Evolutionary conservation across 2,329 filamentous ascomycete species (phyloP).

Genomic region (Sporothrix schenckii): DNA sequence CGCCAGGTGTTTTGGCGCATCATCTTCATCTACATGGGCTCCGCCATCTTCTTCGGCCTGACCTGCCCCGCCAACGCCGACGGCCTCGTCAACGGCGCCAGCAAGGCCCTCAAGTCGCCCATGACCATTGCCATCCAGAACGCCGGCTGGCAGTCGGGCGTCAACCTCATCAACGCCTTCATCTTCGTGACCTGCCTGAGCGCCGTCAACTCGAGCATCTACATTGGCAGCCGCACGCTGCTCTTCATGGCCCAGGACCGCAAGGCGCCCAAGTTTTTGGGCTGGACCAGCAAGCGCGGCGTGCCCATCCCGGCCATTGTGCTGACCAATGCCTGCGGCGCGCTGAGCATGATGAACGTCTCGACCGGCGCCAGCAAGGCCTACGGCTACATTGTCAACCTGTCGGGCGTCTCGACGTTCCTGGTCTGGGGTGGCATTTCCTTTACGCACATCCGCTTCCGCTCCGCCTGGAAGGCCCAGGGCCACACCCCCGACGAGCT

Average conservation of each 20-base stretch:
- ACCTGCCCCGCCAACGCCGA: conserved; percentile 70
- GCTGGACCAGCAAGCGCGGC: conserved; percentile 67
- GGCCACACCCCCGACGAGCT: conserved; percentile 58
- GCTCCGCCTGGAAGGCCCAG: conserved; percentile 63
- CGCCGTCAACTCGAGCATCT: conserved; percentile 75
- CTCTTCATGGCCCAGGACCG: conserved; percentile 74
- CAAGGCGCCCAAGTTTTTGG: conserved; percentile 71
- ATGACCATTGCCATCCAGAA: conserved; percentile 75
- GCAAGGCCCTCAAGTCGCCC: conserved; percentile 68
- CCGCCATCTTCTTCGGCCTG: conserved; percentile 73
- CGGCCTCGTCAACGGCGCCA: conserved; percentile 62
- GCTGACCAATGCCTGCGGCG: conserved; percentile 70
- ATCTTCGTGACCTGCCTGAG: conserved; percentile 73
- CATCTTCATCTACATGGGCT: conserved; percentile 67
- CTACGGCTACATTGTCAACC: conserved; percentile 70
- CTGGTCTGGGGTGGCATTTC: conserved; percentile 72
- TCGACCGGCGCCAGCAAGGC: conserved; percentile 67
- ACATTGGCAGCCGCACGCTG: conserved; percentile 74
- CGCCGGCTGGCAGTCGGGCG: conserved; percentile 72
- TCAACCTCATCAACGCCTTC: conserved; percentile 77
- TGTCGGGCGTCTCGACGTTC: conserved; percentile 71
- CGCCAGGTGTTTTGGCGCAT: conserved; percentile 65
- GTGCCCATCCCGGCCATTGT: conserved; percentile 64
- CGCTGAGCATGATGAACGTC: conserved; percentile 75
- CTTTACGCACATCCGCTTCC: conserved; percentile 72